phyloP scores from a whole-genome alignment of 73 alveolate species.

The Tetrahymena thermophila region DNA sequence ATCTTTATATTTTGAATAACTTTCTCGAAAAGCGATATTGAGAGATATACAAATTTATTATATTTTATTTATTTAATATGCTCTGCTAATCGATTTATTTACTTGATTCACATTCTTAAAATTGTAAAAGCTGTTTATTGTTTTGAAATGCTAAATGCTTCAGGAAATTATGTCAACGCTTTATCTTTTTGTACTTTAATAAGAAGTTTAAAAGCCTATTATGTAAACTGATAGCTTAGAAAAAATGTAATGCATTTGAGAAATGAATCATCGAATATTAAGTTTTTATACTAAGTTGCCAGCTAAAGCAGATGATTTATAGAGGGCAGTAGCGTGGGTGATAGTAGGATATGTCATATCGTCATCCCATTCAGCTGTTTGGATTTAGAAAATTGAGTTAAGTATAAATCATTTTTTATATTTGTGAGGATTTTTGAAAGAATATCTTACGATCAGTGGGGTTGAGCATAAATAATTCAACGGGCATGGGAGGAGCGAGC shows the following conservation, averaged over 20 bases:
- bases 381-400: not conserved
- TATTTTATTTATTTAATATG: not conserved
- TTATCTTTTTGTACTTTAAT: not conserved
- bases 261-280: no score
- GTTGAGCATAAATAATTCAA: slow-evolving; percentile 51
- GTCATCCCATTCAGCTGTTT: slow-evolving; percentile 82
- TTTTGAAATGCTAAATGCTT: not conserved
- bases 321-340: slow-evolving; percentile 33
- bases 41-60: not conserved
- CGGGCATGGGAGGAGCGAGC: slow-evolving; percentile 72
- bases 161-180: no score
- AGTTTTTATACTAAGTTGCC: slow-evolving; percentile 11
- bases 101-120: not conserved
- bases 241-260: not conserved
- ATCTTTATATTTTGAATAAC: not conserved
- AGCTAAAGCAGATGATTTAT: slow-evolving; percentile 35
- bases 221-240: not conserved
- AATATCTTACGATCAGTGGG: slow-evolving; percentile 53
- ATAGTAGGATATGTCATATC: slow-evolving; percentile 74
- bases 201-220: not conserved
- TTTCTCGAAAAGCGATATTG: not conserved
- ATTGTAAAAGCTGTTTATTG: no score
- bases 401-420: not conserved
- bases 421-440: not conserved
- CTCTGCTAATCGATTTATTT: not conserved